Conservation (phyloP, 768 basidiomycete species). For the Russula virescens region DNA sequence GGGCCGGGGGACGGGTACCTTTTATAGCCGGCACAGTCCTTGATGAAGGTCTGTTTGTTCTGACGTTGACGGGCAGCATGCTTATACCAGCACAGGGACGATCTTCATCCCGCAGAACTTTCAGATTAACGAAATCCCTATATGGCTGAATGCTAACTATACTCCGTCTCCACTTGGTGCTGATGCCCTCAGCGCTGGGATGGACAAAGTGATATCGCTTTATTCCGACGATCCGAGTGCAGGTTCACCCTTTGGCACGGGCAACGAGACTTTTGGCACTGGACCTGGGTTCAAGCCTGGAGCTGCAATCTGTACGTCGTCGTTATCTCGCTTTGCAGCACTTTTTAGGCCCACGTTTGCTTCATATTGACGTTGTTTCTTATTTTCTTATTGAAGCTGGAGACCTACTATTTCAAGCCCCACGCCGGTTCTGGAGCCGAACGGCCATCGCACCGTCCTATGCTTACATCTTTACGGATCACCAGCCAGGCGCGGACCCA, state of each 20-base stretch:
- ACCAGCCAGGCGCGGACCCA: conserved; percentile 23
- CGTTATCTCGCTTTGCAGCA: neutral
- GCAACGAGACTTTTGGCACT: conserved; percentile 41
- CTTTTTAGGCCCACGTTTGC: too few relatives aligned
- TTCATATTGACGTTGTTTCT: neutral
- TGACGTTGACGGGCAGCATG: neutral
- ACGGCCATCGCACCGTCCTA: conserved; percentile 37
- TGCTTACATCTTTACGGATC: conserved; percentile 42
- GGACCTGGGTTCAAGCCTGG: conserved; percentile 36
- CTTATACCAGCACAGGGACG: conserved; percentile 30
- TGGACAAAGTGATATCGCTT: conserved; percentile 31
- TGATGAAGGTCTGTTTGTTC: conserved; percentile 38
- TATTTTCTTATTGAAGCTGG: conserved; percentile 30
- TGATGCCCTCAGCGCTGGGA: conserved; percentile 21
- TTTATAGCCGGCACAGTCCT: conserved; percentile 42
- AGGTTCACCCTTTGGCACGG: conserved; percentile 44
- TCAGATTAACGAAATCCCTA: neutral
- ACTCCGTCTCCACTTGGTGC: conserved; percentile 20
- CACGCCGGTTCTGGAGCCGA: conserved; percentile 37
- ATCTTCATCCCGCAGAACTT: conserved; percentile 31
- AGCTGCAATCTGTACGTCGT: conserved; percentile 28
- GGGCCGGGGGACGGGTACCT: conserved; percentile 37
- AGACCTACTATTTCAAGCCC: conserved; percentile 37
- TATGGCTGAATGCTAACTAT: conserved; percentile 14
- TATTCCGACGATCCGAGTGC: conserved; percentile 40